phyloP scores from a whole-genome alignment of 2,329 filamentous ascomycete species.

The Botrytis porri region DNA sequence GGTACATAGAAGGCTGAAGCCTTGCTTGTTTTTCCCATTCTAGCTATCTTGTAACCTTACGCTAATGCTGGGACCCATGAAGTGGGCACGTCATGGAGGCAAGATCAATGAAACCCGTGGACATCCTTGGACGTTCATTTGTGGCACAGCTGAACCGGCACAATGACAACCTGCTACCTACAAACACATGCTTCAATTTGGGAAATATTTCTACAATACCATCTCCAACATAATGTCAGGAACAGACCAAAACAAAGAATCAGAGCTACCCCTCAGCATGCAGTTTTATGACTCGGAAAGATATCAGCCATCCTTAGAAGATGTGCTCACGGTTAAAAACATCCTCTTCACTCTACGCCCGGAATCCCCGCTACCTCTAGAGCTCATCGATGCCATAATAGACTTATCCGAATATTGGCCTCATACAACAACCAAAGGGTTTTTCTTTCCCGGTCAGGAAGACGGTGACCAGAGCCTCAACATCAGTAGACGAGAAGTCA shows the following conservation, averaged over 20 bases:
- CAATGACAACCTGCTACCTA: background rate
- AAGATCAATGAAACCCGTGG: background rate
- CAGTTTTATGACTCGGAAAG: constrained; percentile 19
- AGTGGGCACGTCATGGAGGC: background rate
- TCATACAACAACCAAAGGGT: constrained; percentile 40
- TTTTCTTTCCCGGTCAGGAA: background rate
- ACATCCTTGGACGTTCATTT: background rate
- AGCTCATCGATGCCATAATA: constrained; percentile 54
- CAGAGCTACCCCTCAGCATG: constrained; percentile 13
- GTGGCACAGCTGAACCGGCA: background rate
- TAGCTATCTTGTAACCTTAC: background rate
- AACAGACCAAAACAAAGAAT: background rate
- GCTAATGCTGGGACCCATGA: background rate
- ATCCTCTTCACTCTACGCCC: constrained; percentile 43
- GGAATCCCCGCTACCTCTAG: constrained; percentile 48
- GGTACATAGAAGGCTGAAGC: background rate
- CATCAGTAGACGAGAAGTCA: constrained; percentile 8
- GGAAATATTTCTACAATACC: background rate
- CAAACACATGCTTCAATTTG: constrained; percentile 2
- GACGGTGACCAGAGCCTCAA: constrained; percentile 21
- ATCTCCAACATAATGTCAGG: constrained; percentile 15
- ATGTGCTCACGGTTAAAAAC: constrained; percentile 50
- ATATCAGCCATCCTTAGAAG: constrained; percentile 43
- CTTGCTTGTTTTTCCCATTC: background rate
- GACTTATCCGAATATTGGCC: constrained; percentile 64